A percentile compares a stretch with the other conserved stretches of the same genome.
phyloP scores from a whole-genome alignment of 768 basidiomycete genomes.

The Ramaria sp. region DNA sequence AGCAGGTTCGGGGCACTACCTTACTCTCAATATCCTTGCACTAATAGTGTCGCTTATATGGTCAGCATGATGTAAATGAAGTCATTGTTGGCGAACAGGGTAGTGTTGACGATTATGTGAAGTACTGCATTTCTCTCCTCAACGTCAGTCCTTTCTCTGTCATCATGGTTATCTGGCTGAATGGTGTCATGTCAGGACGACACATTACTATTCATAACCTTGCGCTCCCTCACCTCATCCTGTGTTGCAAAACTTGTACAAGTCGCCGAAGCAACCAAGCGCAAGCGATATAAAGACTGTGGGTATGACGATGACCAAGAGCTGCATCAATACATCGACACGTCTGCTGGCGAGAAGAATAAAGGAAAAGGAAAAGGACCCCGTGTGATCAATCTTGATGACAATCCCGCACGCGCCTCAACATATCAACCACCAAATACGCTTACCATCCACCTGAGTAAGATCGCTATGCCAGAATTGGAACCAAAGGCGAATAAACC shows the following conservation, averaged over 20 bases:
- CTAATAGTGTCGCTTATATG: background rate
- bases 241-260: constrained; percentile 72
- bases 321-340: constrained; percentile 29
- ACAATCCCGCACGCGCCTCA: constrained; percentile 1
- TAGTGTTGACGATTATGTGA: constrained; percentile 51
- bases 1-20: constrained; percentile 3
- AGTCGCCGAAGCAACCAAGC: constrained; percentile 70
- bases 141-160: constrained; percentile 29
- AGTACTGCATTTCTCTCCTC: constrained; percentile 52
- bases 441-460: constrained; percentile 68
- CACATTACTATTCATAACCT: constrained; percentile 68
- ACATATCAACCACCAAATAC: constrained; percentile 55
- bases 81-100: constrained; percentile 61
- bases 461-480: constrained; percentile 81
- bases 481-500: constrained; percentile 28
- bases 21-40: background rate
- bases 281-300: constrained; percentile 66
- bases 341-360: constrained; percentile 53
- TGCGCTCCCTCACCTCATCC: constrained; percentile 49
- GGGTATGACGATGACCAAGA: constrained; percentile 14
- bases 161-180: background rate
- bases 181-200: constrained; percentile 41
- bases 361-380: constrained; percentile 28
- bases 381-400: constrained; percentile 8
- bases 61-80: constrained; percentile 38